A percentile compares a stretch with the other conserved stretches of the same genome.
Conservation (phyloP, 495 filamentous ascomycete genomes). For the Trichoderma reesei region DNA sequence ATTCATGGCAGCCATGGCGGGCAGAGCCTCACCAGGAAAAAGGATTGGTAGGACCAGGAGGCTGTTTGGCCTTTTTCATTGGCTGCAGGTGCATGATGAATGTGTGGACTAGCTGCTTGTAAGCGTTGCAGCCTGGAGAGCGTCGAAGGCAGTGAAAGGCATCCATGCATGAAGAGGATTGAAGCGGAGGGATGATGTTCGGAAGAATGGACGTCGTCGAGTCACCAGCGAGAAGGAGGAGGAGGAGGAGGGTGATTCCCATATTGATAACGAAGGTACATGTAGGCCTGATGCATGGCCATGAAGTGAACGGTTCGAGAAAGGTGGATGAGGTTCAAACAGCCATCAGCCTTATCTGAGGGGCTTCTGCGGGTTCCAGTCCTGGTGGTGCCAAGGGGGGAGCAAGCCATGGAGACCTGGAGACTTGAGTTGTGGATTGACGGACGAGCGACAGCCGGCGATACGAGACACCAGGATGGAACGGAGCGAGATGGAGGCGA, state of each 20-base stretch:
- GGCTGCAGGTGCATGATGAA: conserved; percentile 1
- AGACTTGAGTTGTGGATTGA: no score
- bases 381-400: no score
- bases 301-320: no score
- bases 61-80: background rate
- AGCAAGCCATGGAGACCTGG: no score
- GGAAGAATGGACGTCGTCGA: background rate
- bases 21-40: background rate
- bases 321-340: no score
- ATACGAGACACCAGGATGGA: no score
- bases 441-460: no score
- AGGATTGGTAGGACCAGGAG: background rate
- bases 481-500: no score
- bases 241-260: background rate
- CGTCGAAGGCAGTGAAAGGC: background rate
- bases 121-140: background rate
- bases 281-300: no score
- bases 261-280: no score
- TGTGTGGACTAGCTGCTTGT: background rate
- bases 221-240: background rate
- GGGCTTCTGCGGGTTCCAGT: no score
- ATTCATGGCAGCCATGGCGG: background rate
- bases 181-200: background rate
- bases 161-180: background rate
- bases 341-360: no score